phyloP scores from a whole-genome alignment of 2,329 filamentous ascomycete species.

The Bipolaris bicolor region DNA sequence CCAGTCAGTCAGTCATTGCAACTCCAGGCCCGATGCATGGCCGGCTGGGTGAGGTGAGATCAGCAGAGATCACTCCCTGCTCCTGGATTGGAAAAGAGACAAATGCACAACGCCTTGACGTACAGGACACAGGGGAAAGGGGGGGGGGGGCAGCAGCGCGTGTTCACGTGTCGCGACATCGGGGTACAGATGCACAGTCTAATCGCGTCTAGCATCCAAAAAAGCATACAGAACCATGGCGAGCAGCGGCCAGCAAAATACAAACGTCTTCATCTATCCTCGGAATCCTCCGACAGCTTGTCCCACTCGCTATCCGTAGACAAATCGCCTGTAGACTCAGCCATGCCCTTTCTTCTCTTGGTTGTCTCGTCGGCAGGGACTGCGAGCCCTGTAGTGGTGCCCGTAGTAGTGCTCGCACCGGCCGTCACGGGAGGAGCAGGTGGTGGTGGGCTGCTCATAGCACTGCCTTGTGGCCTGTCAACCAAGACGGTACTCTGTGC shows the following conservation, averaged over 20 bases:
- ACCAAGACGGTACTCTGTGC: conserved; percentile 47
- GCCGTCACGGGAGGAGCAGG: conserved; percentile 15
- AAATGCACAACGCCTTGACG: background rate
- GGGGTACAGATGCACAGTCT: conserved; percentile 13
- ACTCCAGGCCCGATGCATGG: background rate
- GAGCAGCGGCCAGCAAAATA: conserved; percentile 11
- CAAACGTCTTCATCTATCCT: conserved; percentile 36
- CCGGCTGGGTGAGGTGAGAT: background rate
- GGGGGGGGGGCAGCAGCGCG: conserved; percentile 18
- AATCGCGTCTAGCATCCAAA: conserved; percentile 19
- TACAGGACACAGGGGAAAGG: conserved; percentile 12
- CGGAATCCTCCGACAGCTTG: conserved; percentile 72
- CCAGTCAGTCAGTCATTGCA: background rate
- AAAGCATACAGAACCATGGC: conserved; percentile 5
- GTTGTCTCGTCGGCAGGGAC: conserved; percentile 46
- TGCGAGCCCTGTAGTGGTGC: conserved; percentile 37
- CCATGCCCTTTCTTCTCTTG: conserved; percentile 54
- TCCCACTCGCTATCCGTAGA: conserved; percentile 98
- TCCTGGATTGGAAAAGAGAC: background rate
- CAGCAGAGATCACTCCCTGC: background rate
- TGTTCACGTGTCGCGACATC: conserved; percentile 30
- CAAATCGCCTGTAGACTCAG: conserved; percentile 59
- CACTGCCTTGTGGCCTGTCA: conserved; percentile 29
- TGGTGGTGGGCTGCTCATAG: conserved; percentile 29
- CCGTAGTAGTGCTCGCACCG: conserved; percentile 39